These are phyloP conservation scores for Rhexocercosporidium sp. DNA, from an alignment of 2,329 filamentous ascomycete genomes.

Conservation along the genomic window DNA sequence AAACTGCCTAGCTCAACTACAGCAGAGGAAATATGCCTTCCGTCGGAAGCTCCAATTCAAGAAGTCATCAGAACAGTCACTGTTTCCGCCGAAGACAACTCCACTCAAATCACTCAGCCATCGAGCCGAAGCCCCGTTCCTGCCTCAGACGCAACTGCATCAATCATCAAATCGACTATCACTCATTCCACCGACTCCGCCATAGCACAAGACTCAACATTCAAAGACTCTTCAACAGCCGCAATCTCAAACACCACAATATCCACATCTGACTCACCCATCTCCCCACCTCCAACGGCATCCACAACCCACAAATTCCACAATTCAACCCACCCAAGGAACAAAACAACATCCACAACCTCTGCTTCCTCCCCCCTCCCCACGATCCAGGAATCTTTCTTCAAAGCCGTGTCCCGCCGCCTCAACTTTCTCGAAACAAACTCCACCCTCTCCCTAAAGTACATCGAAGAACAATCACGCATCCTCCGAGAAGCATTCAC, in stretches of 20 bases:
- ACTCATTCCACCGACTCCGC: neutral
- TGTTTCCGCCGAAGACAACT: neutral
- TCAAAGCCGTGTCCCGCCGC: constrained; percentile 94
- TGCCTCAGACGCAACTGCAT: neutral
- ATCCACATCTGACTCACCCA: constrained; percentile 17
- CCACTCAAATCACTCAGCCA: neutral
- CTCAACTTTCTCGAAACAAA: constrained; percentile 91
- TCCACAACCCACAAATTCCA: constrained; percentile 28
- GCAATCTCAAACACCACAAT: constrained; percentile 19
- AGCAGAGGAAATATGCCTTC: constrained; percentile 24
- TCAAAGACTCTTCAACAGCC: constrained; percentile 8
- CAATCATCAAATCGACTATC: neutral
- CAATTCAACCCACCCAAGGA: constrained; percentile 29
- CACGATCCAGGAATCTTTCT: constrained; percentile 95
- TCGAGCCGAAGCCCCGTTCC: neutral
- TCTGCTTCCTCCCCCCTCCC: constrained; percentile 64
- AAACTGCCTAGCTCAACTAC: neutral
- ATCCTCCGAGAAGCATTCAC: constrained; percentile 87
- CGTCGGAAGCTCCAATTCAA: constrained; percentile 22
- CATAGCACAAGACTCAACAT: neutral
- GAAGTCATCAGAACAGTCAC: neutral
- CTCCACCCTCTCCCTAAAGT: constrained; percentile 88
- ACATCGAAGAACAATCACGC: constrained; percentile 94
- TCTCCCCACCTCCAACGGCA: constrained; percentile 20
- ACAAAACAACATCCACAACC: constrained; percentile 45